phyloP scores from a whole-genome alignment of 768 basidiomycete genomes.

The Trametopsis cervina region DNA sequence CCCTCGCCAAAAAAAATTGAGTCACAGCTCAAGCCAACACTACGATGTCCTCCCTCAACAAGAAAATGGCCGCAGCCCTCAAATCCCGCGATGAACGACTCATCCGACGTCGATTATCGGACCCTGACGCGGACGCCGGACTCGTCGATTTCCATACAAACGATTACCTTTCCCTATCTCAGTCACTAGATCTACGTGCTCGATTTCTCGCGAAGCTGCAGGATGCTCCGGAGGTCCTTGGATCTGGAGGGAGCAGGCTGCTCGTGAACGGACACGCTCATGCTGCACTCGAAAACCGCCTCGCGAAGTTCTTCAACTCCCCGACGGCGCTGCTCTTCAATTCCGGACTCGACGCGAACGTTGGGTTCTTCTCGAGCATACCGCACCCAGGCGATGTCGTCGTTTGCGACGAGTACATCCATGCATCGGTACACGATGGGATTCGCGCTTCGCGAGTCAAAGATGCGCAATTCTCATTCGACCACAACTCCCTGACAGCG shows the following conservation, averaged over 20 bases:
- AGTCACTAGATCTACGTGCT: slow-evolving; percentile 46
- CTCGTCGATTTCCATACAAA: slow-evolving; percentile 78
- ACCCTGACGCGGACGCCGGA: slow-evolving; percentile 36
- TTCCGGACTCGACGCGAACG: slow-evolving; percentile 91
- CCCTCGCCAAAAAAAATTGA: no score
- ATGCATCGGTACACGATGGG: slow-evolving; percentile 89
- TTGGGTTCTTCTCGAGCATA: slow-evolving; percentile 73
- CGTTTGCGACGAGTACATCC: slow-evolving; percentile 81
- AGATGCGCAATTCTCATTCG: slow-evolving; percentile 41
- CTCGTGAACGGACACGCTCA: slow-evolving; percentile 75
- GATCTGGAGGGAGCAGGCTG: slow-evolving; percentile 83
- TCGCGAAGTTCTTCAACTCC: slow-evolving; percentile 54
- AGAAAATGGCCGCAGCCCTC: slow-evolving; percentile 46
- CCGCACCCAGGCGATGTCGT: slow-evolving; percentile 75
- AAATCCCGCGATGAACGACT: slow-evolving; percentile 55
- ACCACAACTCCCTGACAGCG: slow-evolving; percentile 60
- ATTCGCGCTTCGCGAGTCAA: slow-evolving; percentile 52
- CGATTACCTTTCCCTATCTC: slow-evolving; percentile 83
- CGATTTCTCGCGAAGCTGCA: slow-evolving; percentile 51
- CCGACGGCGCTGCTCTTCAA: slow-evolving; percentile 79
- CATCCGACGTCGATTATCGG: slow-evolving; percentile 66
- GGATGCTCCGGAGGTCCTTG: slow-evolving; percentile 54
- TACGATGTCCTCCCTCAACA: slow-evolving; percentile 26
- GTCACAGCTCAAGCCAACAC: no score
- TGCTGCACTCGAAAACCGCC: slow-evolving; percentile 60